A percentile compares a stretch with the other conserved stretches of the same genome.
Evolutionary conservation across 805 yeast genomes (phyloP).

Genomic region (Barnettozyma botsteinii): DNA sequence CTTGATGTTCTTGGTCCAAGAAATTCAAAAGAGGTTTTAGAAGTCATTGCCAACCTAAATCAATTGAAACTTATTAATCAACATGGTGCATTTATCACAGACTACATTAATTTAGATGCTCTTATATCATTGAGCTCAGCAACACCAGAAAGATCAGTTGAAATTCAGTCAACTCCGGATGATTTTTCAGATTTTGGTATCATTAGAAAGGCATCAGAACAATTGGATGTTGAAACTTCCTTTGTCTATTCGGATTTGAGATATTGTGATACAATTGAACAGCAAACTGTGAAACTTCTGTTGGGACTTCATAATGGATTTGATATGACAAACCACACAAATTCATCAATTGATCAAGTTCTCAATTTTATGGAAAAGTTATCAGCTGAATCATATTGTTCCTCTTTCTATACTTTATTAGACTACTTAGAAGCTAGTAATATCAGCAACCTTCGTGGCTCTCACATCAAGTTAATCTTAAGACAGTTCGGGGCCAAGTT

Average conservation of each 20-base stretch:
- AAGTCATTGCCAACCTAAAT: background rate
- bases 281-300: conserved; percentile 6
- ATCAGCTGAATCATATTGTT: conserved; percentile 8
- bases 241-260: conserved; percentile 9
- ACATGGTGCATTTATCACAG: conserved; percentile 18
- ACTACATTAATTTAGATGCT: conserved; percentile 8
- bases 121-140: background rate
- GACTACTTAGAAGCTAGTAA: conserved; percentile 6
- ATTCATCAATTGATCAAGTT: conserved; percentile 12
- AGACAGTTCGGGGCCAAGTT: conserved; percentile 17
- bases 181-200: conserved; percentile 23
- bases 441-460: conserved; percentile 2
- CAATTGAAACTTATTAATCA: conserved; percentile 5
- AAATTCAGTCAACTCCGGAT: background rate
- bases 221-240: background rate
- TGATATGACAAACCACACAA: background rate
- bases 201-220: conserved; percentile 16
- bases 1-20: conserved; percentile 9
- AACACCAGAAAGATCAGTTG: conserved; percentile 1
- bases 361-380: conserved; percentile 11
- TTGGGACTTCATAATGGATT: conserved; percentile 9
- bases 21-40: background rate
- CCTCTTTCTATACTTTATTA: conserved; percentile 13
- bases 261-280: conserved; percentile 12
- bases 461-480: conserved; percentile 8